phyloP scores from a whole-genome alignment of 2,329 filamentous ascomycete species.

The Ophiosphaerella herpotricha region DNA sequence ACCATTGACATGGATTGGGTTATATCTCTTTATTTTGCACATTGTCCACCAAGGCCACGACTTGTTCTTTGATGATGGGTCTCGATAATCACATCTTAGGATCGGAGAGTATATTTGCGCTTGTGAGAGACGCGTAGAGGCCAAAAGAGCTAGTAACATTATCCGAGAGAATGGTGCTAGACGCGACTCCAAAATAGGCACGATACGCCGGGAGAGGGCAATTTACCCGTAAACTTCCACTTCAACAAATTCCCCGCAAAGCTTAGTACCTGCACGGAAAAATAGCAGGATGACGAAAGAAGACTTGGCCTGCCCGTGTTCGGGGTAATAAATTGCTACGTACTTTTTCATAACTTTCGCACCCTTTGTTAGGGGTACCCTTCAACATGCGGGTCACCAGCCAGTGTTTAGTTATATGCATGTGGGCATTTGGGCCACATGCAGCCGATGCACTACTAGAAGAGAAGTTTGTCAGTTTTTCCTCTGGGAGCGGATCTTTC shows the following conservation, averaged over 20 bases:
- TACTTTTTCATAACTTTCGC: too few species aligned
- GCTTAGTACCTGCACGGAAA: background rate
- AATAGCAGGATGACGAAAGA: background rate
- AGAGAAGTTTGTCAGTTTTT: slow-evolving; percentile 18
- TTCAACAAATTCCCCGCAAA: background rate
- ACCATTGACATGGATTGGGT: background rate
- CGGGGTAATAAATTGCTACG: too few species aligned
- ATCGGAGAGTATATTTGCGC: too few species aligned
- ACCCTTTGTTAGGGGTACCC: background rate
- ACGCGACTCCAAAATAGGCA: background rate
- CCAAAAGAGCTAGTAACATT: too few species aligned
- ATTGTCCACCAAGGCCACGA: too few species aligned
- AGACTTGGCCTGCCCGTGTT: background rate
- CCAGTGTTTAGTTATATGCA: background rate
- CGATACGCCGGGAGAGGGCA: background rate
- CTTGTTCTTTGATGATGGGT: too few species aligned
- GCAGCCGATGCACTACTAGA: slow-evolving; percentile 14
- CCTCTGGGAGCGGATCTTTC: slow-evolving; percentile 7
- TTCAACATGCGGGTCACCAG: background rate
- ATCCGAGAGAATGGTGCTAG: too few species aligned
- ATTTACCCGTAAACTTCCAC: background rate
- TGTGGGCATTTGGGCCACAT: background rate
- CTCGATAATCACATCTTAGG: too few species aligned
- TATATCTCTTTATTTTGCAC: too few species aligned
- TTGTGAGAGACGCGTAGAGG: too few species aligned